Evolutionary conservation across 805 yeast species (phyloP).

Genomic region (Candida peoriensis): DNA sequence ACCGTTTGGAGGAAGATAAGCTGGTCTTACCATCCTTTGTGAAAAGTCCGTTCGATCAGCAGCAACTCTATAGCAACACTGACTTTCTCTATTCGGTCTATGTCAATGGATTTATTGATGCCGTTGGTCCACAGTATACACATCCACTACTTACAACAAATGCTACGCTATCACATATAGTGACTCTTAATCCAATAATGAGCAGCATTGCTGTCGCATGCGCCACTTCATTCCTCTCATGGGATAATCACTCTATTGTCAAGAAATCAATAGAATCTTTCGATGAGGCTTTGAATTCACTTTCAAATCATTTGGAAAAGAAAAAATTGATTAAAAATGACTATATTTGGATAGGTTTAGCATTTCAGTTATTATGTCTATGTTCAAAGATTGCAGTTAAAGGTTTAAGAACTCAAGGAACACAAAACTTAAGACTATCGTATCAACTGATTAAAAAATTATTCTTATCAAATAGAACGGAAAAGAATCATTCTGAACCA

Average conservation of each 20-base stretch:
- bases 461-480: no score
- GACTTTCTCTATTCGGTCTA: conserved; percentile 26
- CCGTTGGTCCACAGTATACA: conserved; percentile 37
- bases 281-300: conserved; percentile 19
- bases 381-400: conserved; percentile 28
- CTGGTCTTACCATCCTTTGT: no score
- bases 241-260: conserved; percentile 25
- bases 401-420: conserved; percentile 3
- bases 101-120: conserved; percentile 34
- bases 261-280: conserved; percentile 21
- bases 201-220: conserved; percentile 34
- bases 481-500: no score
- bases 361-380: conserved; percentile 27
- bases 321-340: conserved; percentile 4
- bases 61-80: not conserved
- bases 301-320: no score
- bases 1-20: no score
- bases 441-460: conserved; percentile 32
- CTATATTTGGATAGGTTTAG: conserved; percentile 1
- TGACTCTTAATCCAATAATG: conserved; percentile 24
- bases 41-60: no score
- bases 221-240: conserved; percentile 35
- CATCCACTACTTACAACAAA: conserved; percentile 36
- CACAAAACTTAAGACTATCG: conserved; percentile 30
- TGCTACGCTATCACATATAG: conserved; percentile 35